phyloP scores from a whole-genome alignment of 768 basidiomycete genomes.

The Mycena kentingensis region DNA sequence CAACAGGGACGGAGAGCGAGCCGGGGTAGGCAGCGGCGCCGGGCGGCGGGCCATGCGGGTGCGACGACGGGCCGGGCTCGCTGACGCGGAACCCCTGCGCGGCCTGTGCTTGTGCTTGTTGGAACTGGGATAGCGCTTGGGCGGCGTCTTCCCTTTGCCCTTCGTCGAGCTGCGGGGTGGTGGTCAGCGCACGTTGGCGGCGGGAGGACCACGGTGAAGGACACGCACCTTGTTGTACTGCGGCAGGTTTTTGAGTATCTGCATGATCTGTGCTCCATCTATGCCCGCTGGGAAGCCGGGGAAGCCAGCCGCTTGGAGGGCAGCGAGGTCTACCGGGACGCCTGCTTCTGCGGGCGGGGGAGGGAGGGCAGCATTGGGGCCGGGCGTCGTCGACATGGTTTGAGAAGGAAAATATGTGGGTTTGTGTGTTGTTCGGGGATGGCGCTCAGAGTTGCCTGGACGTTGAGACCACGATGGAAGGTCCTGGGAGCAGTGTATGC shows the following conservation, averaged over 20 bases:
- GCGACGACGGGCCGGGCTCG: constrained; percentile 73
- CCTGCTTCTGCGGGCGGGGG: too few species aligned
- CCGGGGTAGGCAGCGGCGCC: too few species aligned
- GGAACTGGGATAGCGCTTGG: constrained; percentile 31
- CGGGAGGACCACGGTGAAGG: background rate
- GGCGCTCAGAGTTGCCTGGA: too few species aligned
- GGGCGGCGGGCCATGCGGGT: constrained; percentile 63
- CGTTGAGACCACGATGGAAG: too few species aligned
- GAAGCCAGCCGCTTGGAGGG: background rate
- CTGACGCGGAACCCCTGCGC: constrained; percentile 53
- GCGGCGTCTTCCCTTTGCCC: constrained; percentile 31
- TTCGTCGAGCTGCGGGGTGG: constrained; percentile 16
- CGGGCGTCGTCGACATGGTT: too few species aligned
- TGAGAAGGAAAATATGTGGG: too few species aligned
- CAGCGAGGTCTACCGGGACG: background rate
- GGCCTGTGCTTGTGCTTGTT: constrained; percentile 37
- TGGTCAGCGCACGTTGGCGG: constrained; percentile 4
- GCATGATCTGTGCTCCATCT: background rate
- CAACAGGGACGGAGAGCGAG: too few species aligned
- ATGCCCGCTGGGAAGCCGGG: background rate
- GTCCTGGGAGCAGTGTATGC: too few species aligned
- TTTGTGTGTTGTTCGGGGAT: too few species aligned
- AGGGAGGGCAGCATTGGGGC: too few species aligned
- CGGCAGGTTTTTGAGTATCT: background rate
- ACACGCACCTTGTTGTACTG: background rate